Percentiles rank a stretch among this genome's conserved stretches.
Evolutionary conservation across 768 basidiomycete species (phyloP).

Genomic region (Rhodotorula kratochvilovae): DNA sequence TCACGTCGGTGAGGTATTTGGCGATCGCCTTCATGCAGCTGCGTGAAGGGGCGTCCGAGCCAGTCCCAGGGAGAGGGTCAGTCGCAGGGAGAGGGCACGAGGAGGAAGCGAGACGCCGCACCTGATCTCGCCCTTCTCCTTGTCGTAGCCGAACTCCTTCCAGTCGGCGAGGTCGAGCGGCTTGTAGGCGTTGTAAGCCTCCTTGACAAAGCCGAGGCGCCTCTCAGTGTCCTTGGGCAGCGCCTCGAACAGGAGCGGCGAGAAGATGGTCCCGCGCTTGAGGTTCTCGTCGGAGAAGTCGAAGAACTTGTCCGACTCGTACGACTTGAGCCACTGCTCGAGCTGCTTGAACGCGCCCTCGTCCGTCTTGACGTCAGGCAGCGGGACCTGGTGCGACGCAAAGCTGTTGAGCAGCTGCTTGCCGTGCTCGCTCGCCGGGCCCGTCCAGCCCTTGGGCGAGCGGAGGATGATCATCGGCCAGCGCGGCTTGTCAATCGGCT

Average conservation of each 20-base stretch:
- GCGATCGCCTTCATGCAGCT: constrained; percentile 46
- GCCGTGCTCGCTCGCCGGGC: constrained; percentile 31
- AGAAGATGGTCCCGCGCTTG: constrained; percentile 20
- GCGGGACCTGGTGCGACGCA: constrained; percentile 82
- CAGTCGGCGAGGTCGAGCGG: constrained; percentile 66
- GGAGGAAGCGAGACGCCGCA: background rate
- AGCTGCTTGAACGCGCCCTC: constrained; percentile 61
- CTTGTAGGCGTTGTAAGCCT: constrained; percentile 58
- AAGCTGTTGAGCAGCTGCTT: constrained; percentile 52
- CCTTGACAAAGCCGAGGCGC: constrained; percentile 38
- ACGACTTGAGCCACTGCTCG: constrained; percentile 68
- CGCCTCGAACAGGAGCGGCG: constrained; percentile 14
- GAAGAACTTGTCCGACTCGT: constrained; percentile 66
- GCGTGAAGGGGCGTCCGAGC: too few relatives aligned
- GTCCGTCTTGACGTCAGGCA: constrained; percentile 65
- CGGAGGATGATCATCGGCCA: constrained; percentile 84
- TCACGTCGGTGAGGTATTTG: constrained; percentile 48
- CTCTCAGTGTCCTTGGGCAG: constrained; percentile 37
- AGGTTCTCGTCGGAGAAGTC: constrained; percentile 39
- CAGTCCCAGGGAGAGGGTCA: too few relatives aligned
- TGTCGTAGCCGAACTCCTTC: constrained; percentile 55
- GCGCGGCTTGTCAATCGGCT: constrained; percentile 77
- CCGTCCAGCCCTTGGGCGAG: constrained; percentile 64
- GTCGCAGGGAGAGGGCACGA: too few relatives aligned
- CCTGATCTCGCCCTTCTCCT: constrained; percentile 57